phyloP scores from a whole-genome alignment of 805 yeast species.

The Helenozyma baotianmanensis region DNA sequence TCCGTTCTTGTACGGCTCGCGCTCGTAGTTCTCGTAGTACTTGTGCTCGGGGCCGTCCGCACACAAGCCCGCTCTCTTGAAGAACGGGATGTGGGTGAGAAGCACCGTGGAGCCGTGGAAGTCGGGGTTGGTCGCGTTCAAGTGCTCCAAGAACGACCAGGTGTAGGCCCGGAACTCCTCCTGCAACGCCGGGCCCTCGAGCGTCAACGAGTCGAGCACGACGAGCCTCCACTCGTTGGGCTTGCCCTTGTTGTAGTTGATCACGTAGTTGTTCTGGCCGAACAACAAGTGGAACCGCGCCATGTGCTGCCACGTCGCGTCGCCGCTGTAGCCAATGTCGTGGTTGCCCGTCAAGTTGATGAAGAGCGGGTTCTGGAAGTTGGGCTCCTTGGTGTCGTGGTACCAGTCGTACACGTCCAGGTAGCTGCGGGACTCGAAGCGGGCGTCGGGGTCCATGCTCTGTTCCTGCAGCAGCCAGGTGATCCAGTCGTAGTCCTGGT shows the following conservation, averaged over 20 bases:
- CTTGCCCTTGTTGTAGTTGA: constrained; percentile 59
- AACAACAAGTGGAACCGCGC: constrained; percentile 68
- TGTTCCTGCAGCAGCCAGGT: constrained; percentile 40
- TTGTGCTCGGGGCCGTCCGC: constrained; percentile 71
- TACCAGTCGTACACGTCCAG: constrained; percentile 68
- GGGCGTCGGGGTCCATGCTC: constrained; percentile 27
- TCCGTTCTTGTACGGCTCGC: constrained; percentile 66
- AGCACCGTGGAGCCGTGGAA: constrained; percentile 78
- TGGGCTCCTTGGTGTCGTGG: constrained; percentile 25
- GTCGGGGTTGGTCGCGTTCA: constrained; percentile 42
- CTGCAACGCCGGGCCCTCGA: constrained; percentile 89
- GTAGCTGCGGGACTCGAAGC: constrained; percentile 39
- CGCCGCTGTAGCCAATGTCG: constrained; percentile 94
- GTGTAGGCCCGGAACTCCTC: constrained; percentile 63
- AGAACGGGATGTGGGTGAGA: constrained; percentile 86
- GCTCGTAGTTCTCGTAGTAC: constrained; percentile 46
- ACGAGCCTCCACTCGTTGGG: constrained; percentile 82
- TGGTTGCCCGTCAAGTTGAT: constrained; percentile 92
- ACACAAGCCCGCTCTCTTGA: constrained; percentile 77
- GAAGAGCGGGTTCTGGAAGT: constrained; percentile 57
- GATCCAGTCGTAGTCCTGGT: constrained; percentile 56
- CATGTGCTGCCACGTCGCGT: constrained; percentile 88
- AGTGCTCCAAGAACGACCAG: constrained; percentile 65
- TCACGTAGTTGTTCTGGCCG: constrained; percentile 83
- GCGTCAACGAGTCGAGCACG: constrained; percentile 74